Conservation (phyloP, 2,329 filamentous ascomycete species). For the Venturia carpophila region DNA sequence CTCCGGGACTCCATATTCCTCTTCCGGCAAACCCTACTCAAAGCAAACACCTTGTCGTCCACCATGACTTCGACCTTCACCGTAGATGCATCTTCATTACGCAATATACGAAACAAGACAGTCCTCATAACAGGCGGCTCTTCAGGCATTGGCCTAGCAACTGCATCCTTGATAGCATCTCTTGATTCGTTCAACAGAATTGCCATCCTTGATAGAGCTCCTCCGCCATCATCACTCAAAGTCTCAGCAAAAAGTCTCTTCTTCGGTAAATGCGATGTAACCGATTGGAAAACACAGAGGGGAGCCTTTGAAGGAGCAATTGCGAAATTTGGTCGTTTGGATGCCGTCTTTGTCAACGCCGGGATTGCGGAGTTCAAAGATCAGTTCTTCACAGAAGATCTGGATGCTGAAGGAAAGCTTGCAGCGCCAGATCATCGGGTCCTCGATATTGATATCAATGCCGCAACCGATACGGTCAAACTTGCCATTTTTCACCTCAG, state of each 20-base stretch:
- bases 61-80: slow-evolving; percentile 22
- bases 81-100: slow-evolving; percentile 21
- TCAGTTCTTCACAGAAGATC: slow-evolving; percentile 42
- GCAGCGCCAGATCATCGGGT: slow-evolving; percentile 40
- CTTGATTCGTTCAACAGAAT: slow-evolving; percentile 36
- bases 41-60: slow-evolving; percentile 19
- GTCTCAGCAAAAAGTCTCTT: slow-evolving; percentile 23
- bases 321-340: slow-evolving; percentile 37
- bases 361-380: slow-evolving; percentile 42
- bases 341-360: slow-evolving; percentile 43
- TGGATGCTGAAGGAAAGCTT: slow-evolving; percentile 36
- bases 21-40: slow-evolving; percentile 3
- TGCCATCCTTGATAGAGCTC: slow-evolving; percentile 34
- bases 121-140: slow-evolving; percentile 39
- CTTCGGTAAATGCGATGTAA: slow-evolving; percentile 38
- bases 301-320: slow-evolving; percentile 37
- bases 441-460: slow-evolving; percentile 41
- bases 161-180: slow-evolving; percentile 38
- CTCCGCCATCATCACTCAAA: slow-evolving; percentile 29
- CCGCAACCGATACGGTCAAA: slow-evolving; percentile 40
- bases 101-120: slow-evolving; percentile 14
- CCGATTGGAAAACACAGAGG: slow-evolving; percentile 39
- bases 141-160: slow-evolving; percentile 52
- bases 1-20: neutral
- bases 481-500: slow-evolving; percentile 42